Base-by-base conservation (phyloP, 306 rosid genomes). In the Prunus mira region DNA sequence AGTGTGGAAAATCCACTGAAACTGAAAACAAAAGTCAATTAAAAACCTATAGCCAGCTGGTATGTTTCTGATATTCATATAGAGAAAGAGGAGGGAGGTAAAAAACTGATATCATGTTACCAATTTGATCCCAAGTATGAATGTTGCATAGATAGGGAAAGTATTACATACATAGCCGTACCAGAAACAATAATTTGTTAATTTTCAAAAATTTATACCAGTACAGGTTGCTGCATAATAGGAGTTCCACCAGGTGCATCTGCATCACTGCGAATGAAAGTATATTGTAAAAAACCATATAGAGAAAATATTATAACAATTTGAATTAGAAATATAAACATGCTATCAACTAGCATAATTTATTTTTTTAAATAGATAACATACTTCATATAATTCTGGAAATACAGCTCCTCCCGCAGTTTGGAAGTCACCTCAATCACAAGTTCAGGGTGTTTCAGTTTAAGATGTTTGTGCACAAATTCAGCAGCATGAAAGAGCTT, bases 401-500 rank as follows among this genome's bases (percentile, higher is more conserved):
- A 86, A 84, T 91, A 96, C 67, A 96, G 85, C 69, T 96, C 99
- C 83, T 96, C 98, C 3, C 93, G 89, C 86, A 96, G 67, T 89
- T 91, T 92, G 10, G 89, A 73, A 82, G 98, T 92, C 78, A 88
- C 87, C 56, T 96, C 99, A 85, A 89, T 45, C 77, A 85, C 88
- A 76, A 96, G 92, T 51, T 96, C 99, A 55, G 97, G 87, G 77
- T 96, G 99, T 79, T 92, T 96, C 78, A 96, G 83, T 81, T 92
- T 96, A 60, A 96, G 91, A 85, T 96, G 99, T 78, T 96, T 96
- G 77, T 89, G 90, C 78, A 96, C 99, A 88, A 89, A 96, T 79
- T 96, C 99, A 58, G 99, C 78, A 49, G 98, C 99, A 84, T 96
- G 99, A 77, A 96, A 96, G 68, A 96, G 97, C 89, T 96, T 96